Conservation (phyloP, 148 eudicot genomes). For the Rheum nobile region DNA sequence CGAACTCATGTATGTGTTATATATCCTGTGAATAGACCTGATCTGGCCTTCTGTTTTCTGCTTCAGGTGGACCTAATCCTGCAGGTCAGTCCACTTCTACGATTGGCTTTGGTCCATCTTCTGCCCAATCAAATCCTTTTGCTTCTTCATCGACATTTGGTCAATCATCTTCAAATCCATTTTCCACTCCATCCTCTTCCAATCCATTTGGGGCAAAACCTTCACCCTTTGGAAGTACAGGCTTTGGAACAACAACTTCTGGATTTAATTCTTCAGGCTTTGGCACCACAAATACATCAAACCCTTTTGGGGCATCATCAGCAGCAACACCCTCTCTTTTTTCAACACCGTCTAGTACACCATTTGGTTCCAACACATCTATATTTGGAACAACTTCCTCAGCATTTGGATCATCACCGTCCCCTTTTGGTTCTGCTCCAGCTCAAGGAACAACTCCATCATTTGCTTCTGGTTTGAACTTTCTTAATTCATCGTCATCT, state of each 20-base stretch:
- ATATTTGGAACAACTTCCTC: slow-evolving; percentile 36
- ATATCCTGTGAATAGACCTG: background rate
- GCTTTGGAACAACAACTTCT: slow-evolving; percentile 42
- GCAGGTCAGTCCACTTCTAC: slow-evolving; percentile 53
- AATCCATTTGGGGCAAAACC: slow-evolving; percentile 69
- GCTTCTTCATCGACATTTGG: slow-evolving; percentile 46
- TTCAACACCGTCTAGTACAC: slow-evolving; percentile 39
- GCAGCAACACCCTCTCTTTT: slow-evolving; percentile 50
- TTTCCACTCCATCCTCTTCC: slow-evolving; percentile 49
- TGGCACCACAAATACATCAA: slow-evolving; percentile 35
- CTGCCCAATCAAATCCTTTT: slow-evolving; percentile 36
- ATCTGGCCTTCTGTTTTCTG: background rate
- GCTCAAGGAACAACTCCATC: slow-evolving; percentile 44
- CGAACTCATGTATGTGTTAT: background rate
- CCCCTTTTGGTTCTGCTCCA: slow-evolving; percentile 53
- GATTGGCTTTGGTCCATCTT: slow-evolving; percentile 32
- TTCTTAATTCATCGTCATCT: slow-evolving; percentile 58
- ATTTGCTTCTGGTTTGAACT: slow-evolving; percentile 52
- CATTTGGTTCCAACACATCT: slow-evolving; percentile 52
- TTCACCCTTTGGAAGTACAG: slow-evolving; percentile 34
- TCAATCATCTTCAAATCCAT: slow-evolving; percentile 60
- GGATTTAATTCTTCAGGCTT: slow-evolving; percentile 59
- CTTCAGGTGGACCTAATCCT: slow-evolving; percentile 79
- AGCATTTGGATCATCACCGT: slow-evolving; percentile 24
- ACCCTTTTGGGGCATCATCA: slow-evolving; percentile 55